Base-by-base conservation (phyloP, 2,329 filamentous ascomycete genomes). In the Colletotrichum sp. region DNA sequence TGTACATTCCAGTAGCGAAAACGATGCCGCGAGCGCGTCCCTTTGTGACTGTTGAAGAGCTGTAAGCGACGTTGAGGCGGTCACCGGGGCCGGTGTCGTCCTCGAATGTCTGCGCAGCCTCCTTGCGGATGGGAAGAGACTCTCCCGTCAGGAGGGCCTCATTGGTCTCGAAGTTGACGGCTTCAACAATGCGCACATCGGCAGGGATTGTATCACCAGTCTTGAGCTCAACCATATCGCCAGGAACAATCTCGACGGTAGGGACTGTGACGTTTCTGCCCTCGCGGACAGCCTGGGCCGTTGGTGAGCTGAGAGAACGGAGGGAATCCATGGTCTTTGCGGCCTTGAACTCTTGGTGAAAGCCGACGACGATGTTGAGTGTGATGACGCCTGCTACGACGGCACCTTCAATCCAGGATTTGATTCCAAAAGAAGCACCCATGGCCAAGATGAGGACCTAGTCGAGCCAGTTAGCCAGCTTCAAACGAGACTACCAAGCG, bases 121-220 rank as follows among this genome's bases (percentile, higher is more conserved):
- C 85, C 84, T 93, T 90, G 81, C 86, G 87, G 3, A 92, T 89
- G 21, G 92, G 91, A 0, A 92, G 84, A 10, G 92, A 92, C 82
- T 93, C 92, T 65, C 92, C 92, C 3, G 92, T 93, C 15, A 93
- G 87, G 24, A 92, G 86, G 2, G 91, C 91, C 81, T 93, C 92
- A 76, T 95, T 93, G 77, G 92, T 93, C 79, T 93, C 92, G 57
- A 93, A 89, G 82, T 94, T 94, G 85, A 93, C 89, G 28, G 87
- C 89, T 77, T 92, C 89, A 48, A 92, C 79, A 3, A 90, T 80
- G 67, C 90, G 87, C 8, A 93, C 82, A 78, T 93, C 92, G 6
- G 91, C 91, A 24, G 91, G 91, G 28, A 93, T 86, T n/a, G 90
- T 91, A 77, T 92, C 91, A 60, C 92, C 91, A 3, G 87, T 90